Evolutionary conservation across 805 yeast genomes (phyloP), one percentile per base, ranked within the genome.

Genomic region (Debaryomyces prosopidis): DNA sequence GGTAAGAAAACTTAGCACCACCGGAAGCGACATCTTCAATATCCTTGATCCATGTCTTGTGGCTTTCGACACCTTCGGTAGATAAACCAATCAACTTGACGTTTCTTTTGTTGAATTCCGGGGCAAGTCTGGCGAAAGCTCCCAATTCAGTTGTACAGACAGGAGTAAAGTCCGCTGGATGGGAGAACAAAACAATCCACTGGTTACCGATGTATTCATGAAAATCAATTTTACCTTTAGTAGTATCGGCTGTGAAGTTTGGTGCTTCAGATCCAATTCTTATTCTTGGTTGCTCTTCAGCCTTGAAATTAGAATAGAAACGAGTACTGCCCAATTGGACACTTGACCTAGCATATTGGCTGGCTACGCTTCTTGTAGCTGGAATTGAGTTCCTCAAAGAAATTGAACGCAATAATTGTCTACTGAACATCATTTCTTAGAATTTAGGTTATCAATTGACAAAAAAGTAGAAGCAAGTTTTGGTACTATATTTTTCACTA

Each of bases 131-230:
- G 52, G 89, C 84, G 58, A 85, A 84, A 6, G 89, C 89, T 51
- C 89, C 89, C 48, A 85, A 72, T 65, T 85, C 90, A 42, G 90
- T 85, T 51, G 89, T 85, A 64, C 90, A 85, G 39, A 85, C 87
- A 30, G 90, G 90, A 16, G 90, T 85, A 73, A 81, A 84, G 62
- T 84, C 89, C 52, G 83, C 89, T 45, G 90, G 90, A 62, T 85
- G 89, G 27, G 87, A 81, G 69, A 85, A 85, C 50, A 85, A 74
- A 34, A 84, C 80, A 38, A 74, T 76, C 89, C 90, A 84, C 46
- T 74, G 66, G 58, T 75, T 73, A 30, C 83, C 87, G 46, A 79
- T 73, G 66, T 68, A 84, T 48, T 80, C 78, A 65, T 84, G 84
- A 71, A 84, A 83, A 50, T 77, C 76, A 49, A 84, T 73, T 49